These are phyloP conservation scores for Magnolia officinalis DNA, from an alignment of 164 flowering plant species.

Conservation along the genomic window DNA sequence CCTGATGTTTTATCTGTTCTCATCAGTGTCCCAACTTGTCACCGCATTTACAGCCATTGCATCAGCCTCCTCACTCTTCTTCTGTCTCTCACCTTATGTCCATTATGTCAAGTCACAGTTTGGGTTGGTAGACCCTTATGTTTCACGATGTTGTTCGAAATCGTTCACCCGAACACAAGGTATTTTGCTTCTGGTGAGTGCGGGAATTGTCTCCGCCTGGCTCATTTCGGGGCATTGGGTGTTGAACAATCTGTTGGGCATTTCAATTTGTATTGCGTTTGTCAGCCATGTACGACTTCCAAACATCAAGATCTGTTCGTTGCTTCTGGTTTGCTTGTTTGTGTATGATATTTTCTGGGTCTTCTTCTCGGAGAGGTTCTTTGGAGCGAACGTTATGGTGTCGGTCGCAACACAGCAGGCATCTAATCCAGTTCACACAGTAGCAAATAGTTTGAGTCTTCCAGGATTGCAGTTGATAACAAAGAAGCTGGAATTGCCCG, in stretches of 20 bases:
- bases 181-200: slow-evolving; percentile 47
- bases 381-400: slow-evolving; percentile 97
- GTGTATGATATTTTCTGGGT: slow-evolving; percentile 97
- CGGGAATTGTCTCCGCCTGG: slow-evolving; percentile 61
- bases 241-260: slow-evolving; percentile 81
- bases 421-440: slow-evolving; percentile 91
- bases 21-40: slow-evolving; percentile 83
- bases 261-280: slow-evolving; percentile 86
- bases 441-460: slow-evolving; percentile 83
- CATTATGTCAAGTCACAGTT: slow-evolving; percentile 44
- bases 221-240: slow-evolving; percentile 92
- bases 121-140: slow-evolving; percentile 62
- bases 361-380: slow-evolving; percentile 89
- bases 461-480: slow-evolving; percentile 88
- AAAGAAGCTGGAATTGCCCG: slow-evolving; percentile 87
- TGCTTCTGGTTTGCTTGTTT: slow-evolving; percentile 88
- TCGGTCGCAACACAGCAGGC: slow-evolving; percentile 95
- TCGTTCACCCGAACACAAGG: slow-evolving; percentile 68
- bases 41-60: slow-evolving; percentile 88
- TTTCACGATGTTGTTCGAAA: slow-evolving; percentile 77
- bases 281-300: slow-evolving; percentile 97
- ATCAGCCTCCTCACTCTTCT: slow-evolving; percentile 74
- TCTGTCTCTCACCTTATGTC: slow-evolving; percentile 72
- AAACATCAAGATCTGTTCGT: slow-evolving; percentile 85
- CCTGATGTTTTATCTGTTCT: slow-evolving; percentile 84